phyloP scores from a whole-genome alignment of 495 filamentous ascomycete species.

The Hypoxylon lienhwacheense region DNA sequence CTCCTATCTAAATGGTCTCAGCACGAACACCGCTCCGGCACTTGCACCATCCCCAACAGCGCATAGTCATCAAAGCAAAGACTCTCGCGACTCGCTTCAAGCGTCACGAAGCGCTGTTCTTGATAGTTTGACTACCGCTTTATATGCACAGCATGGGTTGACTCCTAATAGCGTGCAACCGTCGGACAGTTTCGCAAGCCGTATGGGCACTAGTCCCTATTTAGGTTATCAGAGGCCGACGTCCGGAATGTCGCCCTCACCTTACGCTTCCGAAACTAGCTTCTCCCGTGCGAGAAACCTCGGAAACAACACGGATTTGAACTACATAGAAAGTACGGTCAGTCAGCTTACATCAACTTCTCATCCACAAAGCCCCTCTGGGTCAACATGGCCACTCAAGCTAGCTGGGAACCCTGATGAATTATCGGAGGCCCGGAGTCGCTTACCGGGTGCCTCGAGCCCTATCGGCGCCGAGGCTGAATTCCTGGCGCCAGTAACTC shows the following conservation, averaged over 20 bases:
- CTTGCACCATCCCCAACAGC: not conserved
- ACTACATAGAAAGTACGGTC: slow-evolving; percentile 25
- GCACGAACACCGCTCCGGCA: not conserved
- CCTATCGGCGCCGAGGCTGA: slow-evolving; percentile 11
- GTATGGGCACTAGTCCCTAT: slow-evolving; percentile 1
- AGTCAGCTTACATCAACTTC: slow-evolving; percentile 6
- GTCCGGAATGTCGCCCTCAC: slow-evolving; percentile 3
- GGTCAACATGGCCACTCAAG: slow-evolving; percentile 11
- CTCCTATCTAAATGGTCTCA: slow-evolving; percentile 28
- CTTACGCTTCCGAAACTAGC: not conserved
- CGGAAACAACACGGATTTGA: slow-evolving; percentile 1
- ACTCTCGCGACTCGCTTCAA: slow-evolving; percentile 22
- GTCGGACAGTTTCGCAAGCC: not conserved
- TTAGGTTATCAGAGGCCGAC: slow-evolving; percentile 9
- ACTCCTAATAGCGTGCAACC: slow-evolving; percentile 2
- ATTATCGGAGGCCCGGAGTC: not conserved
- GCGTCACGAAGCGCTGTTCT: slow-evolving; percentile 33
- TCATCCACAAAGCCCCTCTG: slow-evolving; percentile 16
- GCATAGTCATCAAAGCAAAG: slow-evolving; percentile 12
- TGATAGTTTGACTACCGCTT: slow-evolving; percentile 26
- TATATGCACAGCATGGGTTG: slow-evolving; percentile 36
- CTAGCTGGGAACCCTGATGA: not conserved
- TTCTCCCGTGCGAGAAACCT: slow-evolving; percentile 11
- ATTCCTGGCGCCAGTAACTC: slow-evolving; percentile 7
- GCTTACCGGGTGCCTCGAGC: slow-evolving; percentile 6